These are phyloP conservation scores for Chlamydomonas incerta DNA, from an alignment of 139 green algal species.

Conservation along the genomic window DNA sequence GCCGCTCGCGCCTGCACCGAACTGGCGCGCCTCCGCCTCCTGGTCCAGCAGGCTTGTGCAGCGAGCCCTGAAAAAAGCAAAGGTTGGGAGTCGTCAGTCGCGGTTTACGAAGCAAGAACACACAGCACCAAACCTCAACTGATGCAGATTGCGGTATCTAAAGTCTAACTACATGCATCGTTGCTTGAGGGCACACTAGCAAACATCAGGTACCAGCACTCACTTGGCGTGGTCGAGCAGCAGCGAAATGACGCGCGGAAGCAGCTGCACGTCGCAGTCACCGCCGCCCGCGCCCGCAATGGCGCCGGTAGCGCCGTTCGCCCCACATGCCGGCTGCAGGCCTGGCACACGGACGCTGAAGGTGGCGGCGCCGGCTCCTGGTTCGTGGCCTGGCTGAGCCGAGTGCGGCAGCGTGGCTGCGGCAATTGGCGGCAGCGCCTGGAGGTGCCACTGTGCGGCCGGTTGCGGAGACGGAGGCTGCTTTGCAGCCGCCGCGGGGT, in stretches of 20 bases:
- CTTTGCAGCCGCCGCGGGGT: not conserved
- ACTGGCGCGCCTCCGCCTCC: constrained; percentile 5
- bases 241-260: constrained; percentile 43
- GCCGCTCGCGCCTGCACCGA: not conserved
- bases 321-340: not conserved
- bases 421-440: constrained; percentile 22
- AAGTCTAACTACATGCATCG: too few relatives aligned
- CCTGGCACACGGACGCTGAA: not conserved
- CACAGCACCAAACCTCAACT: too few relatives aligned
- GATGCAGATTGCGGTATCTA: too few relatives aligned
- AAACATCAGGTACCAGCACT: too few relatives aligned
- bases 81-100: too few relatives aligned
- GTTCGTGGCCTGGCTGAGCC: constrained; percentile 41
- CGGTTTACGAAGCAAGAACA: too few relatives aligned
- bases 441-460: not conserved
- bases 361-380: constrained; percentile 22
- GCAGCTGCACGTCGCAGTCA: not conserved
- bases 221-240: constrained; percentile 18
- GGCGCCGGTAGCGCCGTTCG: too few relatives aligned
- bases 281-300: not conserved
- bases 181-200: too few relatives aligned
- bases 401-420: not conserved
- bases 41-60: not conserved
- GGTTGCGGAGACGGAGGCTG: constrained; percentile 52
- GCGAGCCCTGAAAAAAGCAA: not conserved